Percentiles rank a stretch among this genome's conserved stretches.
Conservation (phyloP, 257 asterid genomes). For the Scutellaria minor region DNA sequence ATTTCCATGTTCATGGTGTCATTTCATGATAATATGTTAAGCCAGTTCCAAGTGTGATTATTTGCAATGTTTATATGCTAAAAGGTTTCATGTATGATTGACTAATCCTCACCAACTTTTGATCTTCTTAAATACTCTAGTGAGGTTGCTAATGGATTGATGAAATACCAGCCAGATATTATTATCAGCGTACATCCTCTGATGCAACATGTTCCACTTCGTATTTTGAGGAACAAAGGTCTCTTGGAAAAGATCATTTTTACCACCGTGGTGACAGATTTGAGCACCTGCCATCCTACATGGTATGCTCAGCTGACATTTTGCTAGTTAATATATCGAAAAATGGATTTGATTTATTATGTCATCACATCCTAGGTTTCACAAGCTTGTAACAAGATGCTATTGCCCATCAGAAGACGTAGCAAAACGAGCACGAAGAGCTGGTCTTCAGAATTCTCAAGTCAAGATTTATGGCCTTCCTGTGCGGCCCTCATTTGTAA, state of each 20-base stretch:
- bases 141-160: conserved; percentile 94
- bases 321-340: conserved; percentile 20
- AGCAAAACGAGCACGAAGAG: conserved; percentile 87
- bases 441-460: conserved; percentile 84
- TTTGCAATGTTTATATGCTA: no score
- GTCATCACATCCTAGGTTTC: conserved; percentile 71
- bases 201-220: conserved; percentile 99
- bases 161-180: conserved; percentile 94
- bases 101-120: conserved; percentile 28
- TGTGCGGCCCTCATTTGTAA: conserved; percentile 94
- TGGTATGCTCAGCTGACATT: conserved; percentile 57
- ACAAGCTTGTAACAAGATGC: conserved; percentile 97
- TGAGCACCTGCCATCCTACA: conserved; percentile 96
- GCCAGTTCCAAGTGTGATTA: no score
- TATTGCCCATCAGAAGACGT: conserved; percentile 97
- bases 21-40: no score
- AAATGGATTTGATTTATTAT: conserved; percentile 32
- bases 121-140: conserved; percentile 49
- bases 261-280: conserved; percentile 92
- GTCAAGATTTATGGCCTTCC: conserved; percentile 96
- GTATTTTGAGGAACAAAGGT: conserved; percentile 88
- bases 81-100: no score
- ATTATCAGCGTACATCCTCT: conserved; percentile 98
- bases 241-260: conserved; percentile 91
- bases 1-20: no score